Evolutionary conservation across 345 rosid species (phyloP).

Genomic region (Microcos paniculata): DNA sequence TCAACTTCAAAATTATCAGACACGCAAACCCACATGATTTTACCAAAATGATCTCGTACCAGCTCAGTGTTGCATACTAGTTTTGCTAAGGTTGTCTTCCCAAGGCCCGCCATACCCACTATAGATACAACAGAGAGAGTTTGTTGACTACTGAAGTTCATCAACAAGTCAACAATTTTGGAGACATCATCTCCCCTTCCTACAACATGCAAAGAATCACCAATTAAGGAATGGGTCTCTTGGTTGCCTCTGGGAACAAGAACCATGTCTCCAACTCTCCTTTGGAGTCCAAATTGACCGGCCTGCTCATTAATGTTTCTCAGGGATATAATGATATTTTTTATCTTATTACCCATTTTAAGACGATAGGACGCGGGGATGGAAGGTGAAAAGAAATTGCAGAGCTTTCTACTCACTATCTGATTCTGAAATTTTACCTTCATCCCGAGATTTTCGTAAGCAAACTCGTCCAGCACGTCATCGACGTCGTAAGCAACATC

Average conservation of each 20-base stretch:
- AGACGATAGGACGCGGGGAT: neutral
- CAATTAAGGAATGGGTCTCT: conserved; percentile 7
- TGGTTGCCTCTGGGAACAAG: neutral
- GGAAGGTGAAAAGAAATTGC: conserved; percentile 2
- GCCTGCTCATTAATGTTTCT: neutral
- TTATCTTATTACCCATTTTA: conserved; percentile 6
- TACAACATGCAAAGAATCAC: neutral
- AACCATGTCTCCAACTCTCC: neutral
- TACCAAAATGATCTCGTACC: conserved; percentile 3
- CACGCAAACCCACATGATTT: conserved; percentile 17
- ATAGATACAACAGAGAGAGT: conserved; percentile 6
- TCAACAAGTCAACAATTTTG: neutral
- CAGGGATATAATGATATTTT: neutral
- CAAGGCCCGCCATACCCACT: conserved; percentile 25
- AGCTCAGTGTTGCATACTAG: neutral
- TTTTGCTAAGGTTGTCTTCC: conserved; percentile 24
- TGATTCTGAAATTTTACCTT: neutral
- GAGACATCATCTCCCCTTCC: conserved; percentile 16
- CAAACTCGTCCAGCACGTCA: conserved; percentile 20
- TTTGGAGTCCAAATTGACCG: neutral
- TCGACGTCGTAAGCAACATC: conserved; percentile 25
- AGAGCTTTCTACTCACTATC: neutral
- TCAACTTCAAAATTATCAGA: conserved; percentile 4
- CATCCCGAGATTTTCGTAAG: neutral
- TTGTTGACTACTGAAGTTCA: neutral